Evolutionary conservation across 257 asterid species (phyloP), one percentile per base, ranked within the genome.

Genomic region (Craterostigma plantagineum): DNA sequence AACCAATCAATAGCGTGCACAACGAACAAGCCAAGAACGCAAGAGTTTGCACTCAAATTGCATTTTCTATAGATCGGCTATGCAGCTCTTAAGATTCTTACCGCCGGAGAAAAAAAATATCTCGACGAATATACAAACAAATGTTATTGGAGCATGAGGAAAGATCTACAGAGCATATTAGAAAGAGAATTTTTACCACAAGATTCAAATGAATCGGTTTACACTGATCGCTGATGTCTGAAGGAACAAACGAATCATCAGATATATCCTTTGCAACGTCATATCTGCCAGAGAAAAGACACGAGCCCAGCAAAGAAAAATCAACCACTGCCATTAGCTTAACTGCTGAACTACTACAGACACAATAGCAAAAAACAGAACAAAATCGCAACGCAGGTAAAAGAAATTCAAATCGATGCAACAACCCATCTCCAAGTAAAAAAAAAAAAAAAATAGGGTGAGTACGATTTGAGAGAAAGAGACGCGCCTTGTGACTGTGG

Each of bases 171-270:
- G 10, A 9, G n/a, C 4, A n/a, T 14, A 50, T 16, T 47, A 49
- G 38, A 40, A 47, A 46, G 60, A 61, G 51, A 9, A 16, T 63
- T n/a, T n/a, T 82, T 71, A 83, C 98, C 95, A 82, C 68, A 54
- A 90, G 91, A 62, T 90, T 90, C 48, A 90, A 60, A 73, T 83
- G 95, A 49, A 90, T 57, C 7, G 93, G 93, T 50, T 63, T 65
- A 57, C 95, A 90, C 23, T 82, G 76, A 61, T 70, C 76, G 0
- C 72, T 76, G 58, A 72, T 54, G 17, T 48, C 50, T n/a, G 92
- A 65, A 38, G 79, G 67, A 49, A 54, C 69, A 61, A 64, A 56
- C 5, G 79, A 63, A 55, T 63, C 52, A 23, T 48, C 75, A 16
- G 74, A 50, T 23, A 70, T 70, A 15, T 63, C 83, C 64, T 67